Base-by-base conservation (phyloP, 140 eudicot species). In the Erigeron philadelphicus region DNA sequence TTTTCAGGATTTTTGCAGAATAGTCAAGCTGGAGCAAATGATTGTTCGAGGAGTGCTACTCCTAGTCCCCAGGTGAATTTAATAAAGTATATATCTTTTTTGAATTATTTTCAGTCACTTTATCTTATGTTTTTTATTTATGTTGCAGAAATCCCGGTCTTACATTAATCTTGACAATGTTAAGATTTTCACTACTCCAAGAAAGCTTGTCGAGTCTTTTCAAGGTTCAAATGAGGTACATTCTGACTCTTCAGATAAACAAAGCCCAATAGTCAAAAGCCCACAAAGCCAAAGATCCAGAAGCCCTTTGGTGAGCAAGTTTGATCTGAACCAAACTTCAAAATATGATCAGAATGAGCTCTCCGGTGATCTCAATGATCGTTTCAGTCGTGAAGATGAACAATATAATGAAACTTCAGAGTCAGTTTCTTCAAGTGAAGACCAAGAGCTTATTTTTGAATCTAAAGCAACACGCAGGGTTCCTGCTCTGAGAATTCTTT, bases 31-130 rank as follows among this genome's bases (percentile, higher is more conserved):
- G 31, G 3, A 17, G 17, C 15, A 42, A 63, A 42, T 41, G 52
- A 72, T 63, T 66, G 47, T 50, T 47, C 69, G 16, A 79, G 90
- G 71, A 85, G 91, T 41, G 67, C 67, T 59, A 86, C 95, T 75
- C 88, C 98, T 44, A 88, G 96, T 81, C 90, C 96, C 53, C 93
- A 86, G 93, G 98, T 92, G 8, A 72, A 17, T 61, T 60, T 50
- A 52, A n/a, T 61, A 13, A 41, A 5, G 48, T 52, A 35, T 46
- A 4, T 6, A 11, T 19, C 38, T 25, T 47, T 13, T 40, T 44
- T 58, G 13, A 64, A 64, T 64, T 45, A 42, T 45, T n/a, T 71
- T 75, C 5, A 41, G 7, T 52, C 18, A 15, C 9, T 35, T 68
- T 74, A 16, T 58, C 10, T 72, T 49, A 58, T 12, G 9, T 44